phyloP scores from a whole-genome alignment of 2,329 filamentous ascomycete genomes.

The Pseudogymnoascus sp. region DNA sequence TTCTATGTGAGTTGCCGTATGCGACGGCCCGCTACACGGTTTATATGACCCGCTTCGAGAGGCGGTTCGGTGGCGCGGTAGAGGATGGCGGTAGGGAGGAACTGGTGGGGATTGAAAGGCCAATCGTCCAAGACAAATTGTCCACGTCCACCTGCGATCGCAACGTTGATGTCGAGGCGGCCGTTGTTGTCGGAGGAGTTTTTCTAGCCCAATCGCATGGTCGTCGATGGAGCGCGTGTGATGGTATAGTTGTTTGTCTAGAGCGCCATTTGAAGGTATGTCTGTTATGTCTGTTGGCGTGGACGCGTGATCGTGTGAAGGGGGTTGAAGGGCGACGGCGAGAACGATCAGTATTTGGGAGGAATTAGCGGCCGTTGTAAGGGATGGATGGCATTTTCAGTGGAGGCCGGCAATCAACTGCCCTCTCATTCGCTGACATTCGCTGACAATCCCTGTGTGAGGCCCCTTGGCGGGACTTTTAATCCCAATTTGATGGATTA shows the following conservation, averaged over 20 bases:
- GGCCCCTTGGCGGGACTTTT: neutral
- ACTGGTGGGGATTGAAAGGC: neutral
- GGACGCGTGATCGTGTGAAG: neutral
- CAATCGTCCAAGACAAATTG: neutral
- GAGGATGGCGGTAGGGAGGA: neutral
- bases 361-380: neutral
- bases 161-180: neutral
- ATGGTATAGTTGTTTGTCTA: neutral
- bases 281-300: neutral
- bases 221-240: neutral
- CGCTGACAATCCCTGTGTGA: slow-evolving; percentile 1
- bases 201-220: neutral
- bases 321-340: neutral
- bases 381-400: slow-evolving; percentile 5
- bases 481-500: slow-evolving; percentile 1
- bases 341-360: neutral
- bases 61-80: neutral
- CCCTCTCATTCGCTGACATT: slow-evolving; percentile 1
- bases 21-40: neutral
- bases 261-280: slow-evolving; percentile 1
- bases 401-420: slow-evolving; percentile 1
- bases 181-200: neutral
- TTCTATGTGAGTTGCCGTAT: neutral
- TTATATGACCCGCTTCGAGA: neutral
- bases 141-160: neutral